These are phyloP conservation scores for Eucalyptus guilfoylei DNA, from an alignment of 345 rosid species.

Conservation along the genomic window DNA sequence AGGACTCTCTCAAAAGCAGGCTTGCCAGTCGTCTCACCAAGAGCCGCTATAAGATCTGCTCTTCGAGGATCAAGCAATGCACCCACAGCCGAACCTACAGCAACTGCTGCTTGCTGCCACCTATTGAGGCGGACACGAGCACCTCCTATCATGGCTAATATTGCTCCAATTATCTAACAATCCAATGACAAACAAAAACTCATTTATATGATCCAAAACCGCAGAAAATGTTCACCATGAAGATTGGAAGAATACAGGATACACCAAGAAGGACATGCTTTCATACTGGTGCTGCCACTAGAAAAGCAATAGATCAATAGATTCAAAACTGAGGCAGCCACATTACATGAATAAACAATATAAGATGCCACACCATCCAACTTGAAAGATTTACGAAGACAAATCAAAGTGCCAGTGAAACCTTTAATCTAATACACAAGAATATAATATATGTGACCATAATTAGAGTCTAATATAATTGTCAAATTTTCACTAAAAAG, in stretches of 20 bases:
- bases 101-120: conserved; percentile 38
- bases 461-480: not conserved
- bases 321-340: not conserved
- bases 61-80: conserved; percentile 31
- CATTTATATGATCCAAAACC: not conserved
- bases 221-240: not conserved
- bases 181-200: not conserved
- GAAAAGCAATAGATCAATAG: not conserved
- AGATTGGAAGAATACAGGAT: not conserved
- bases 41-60: conserved; percentile 31
- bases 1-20: conserved; percentile 32
- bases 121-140: conserved; percentile 11
- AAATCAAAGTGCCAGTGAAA: not conserved
- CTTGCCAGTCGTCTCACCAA: conserved; percentile 33
- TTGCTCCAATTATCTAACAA: not conserved
- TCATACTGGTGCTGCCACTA: not conserved
- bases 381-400: not conserved
- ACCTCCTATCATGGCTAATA: conserved; percentile 7
- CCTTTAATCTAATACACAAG: not conserved
- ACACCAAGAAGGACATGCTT: not conserved
- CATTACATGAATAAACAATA: not conserved
- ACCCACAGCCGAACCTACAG: conserved; percentile 26
- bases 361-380: not conserved
- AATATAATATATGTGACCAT: not conserved
- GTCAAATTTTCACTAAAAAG: not conserved